These are phyloP conservation scores for Micractinium conductrix DNA, from an alignment of 139 green algal species.

Conservation along the genomic window DNA sequence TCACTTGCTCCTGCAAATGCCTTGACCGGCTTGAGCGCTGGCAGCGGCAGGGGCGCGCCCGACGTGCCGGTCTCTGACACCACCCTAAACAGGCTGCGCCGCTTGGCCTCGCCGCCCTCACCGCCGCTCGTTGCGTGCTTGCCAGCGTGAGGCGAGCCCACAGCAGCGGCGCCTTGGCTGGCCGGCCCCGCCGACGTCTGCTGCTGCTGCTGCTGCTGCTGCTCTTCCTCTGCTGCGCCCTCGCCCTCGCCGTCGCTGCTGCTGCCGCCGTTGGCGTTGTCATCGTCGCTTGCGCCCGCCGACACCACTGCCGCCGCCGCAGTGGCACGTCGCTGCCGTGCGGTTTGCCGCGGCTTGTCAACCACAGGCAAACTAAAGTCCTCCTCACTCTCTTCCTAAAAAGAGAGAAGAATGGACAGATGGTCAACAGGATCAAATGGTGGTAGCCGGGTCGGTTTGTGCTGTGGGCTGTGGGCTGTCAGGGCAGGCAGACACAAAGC, in stretches of 20 bases:
- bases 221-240: background rate
- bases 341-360: background rate
- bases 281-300: too few relatives aligned
- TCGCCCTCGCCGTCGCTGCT: background rate
- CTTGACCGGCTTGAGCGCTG: slow-evolving; percentile 8
- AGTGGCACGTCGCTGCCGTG: background rate
- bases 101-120: slow-evolving; percentile 1
- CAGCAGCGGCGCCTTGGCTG: background rate
- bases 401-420: too few relatives aligned
- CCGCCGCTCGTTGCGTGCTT: background rate
- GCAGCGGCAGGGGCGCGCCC: slow-evolving; percentile 9
- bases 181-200: background rate
- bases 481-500: background rate
- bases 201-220: slow-evolving; percentile 11
- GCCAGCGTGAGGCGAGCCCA: background rate
- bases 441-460: too few relatives aligned
- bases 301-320: background rate
- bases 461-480: too few relatives aligned
- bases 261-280: background rate
- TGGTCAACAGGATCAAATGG: too few relatives aligned
- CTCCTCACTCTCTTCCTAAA: slow-evolving; percentile 22
- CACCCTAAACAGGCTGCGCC: background rate
- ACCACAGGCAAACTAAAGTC: slow-evolving; percentile 17
- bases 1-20: background rate
- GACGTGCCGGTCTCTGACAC: background rate